Evolutionary conservation across 2,329 filamentous ascomycete genomes (phyloP).

Genomic region (Zasmidium cellare): DNA sequence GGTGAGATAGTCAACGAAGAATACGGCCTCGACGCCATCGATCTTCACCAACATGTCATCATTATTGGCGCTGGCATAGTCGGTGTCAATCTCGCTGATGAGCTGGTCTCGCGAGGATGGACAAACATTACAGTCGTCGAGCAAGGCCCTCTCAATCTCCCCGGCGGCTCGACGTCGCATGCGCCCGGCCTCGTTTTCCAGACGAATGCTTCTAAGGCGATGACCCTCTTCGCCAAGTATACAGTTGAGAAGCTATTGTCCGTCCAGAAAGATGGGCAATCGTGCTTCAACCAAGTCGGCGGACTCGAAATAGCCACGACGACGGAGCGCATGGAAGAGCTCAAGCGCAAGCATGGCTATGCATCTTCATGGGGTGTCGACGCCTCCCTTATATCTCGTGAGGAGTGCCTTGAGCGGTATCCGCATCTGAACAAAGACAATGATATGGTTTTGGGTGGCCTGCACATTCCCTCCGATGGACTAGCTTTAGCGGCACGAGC

Average conservation of each 20-base stretch:
- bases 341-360: slow-evolving; percentile 64
- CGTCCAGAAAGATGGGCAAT: slow-evolving; percentile 37
- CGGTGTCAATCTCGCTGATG: slow-evolving; percentile 63
- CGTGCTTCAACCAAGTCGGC: slow-evolving; percentile 64
- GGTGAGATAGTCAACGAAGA: background rate
- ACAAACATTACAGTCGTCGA: slow-evolving; percentile 64
- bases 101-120: slow-evolving; percentile 64
- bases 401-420: slow-evolving; percentile 56
- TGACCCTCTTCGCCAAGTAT: slow-evolving; percentile 62
- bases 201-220: slow-evolving; percentile 58
- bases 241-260: slow-evolving; percentile 62
- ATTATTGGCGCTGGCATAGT: slow-evolving; percentile 67
- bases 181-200: slow-evolving; percentile 66
- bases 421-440: slow-evolving; percentile 50
- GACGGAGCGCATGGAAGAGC: slow-evolving; percentile 57
- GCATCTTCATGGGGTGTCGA: slow-evolving; percentile 63
- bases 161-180: slow-evolving; percentile 66
- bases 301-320: slow-evolving; percentile 65
- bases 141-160: slow-evolving; percentile 62
- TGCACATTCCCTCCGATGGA: slow-evolving; percentile 62
- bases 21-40: background rate
- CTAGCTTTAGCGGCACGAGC: slow-evolving; percentile 62
- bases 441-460: slow-evolving; percentile 54
- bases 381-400: slow-evolving; percentile 51
- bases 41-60: slow-evolving; percentile 43